Evolutionary conservation across 1,284 basidiomycete species (phyloP), one percentile per base, ranked within the genome.

Genomic region (Blastosporella zonata): DNA sequence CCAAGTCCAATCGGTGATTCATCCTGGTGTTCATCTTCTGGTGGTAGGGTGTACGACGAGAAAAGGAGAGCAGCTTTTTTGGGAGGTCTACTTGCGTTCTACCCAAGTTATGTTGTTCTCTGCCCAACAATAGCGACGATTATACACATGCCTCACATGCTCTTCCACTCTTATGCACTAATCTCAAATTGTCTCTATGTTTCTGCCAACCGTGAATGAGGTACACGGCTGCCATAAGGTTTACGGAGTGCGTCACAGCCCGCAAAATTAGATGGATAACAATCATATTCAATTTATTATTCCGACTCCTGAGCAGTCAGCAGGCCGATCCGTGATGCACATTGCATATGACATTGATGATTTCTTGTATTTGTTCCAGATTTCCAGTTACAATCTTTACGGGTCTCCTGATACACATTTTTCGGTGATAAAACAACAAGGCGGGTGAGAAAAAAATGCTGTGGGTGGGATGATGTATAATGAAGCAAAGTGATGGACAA

Each of bases 1-100:
- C 96, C 79, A 97, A 97, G 79, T 95, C 92, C 74, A 98, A 98
- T 82, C 93, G 96, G 83, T 98, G 84, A 75, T 62, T 55, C 38
- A 40, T 39, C 23, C 22, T 50, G 35, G 37, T 34, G 3, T 37
- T 40, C 22, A 36, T 46, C 9, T 47, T 46, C 23, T 37, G 28
- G 39, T 53, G 46, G 50, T 39, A 40, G 42, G 47, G 37, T 34
- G 18, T 43, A 45, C 40, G 52, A 41, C 38, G 47, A 50, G 43
- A 53, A 57, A 51, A 55, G 50, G 46, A 47, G 54, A 46, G 51
- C 27, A 27, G 15, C 22, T 44, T 47, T 36, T 37, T 48, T 27
- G 55, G 39, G 40, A 31, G 34, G 35, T 52, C 36, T 50, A 21
- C 47, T 41, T 38, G 37, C 40, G 27, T 48, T 44, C 43, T 20